Evolutionary conservation across 805 yeast species (phyloP), one percentile per base, ranked within the genome.

Genomic region (Helenozyma rhizophorensis): DNA sequence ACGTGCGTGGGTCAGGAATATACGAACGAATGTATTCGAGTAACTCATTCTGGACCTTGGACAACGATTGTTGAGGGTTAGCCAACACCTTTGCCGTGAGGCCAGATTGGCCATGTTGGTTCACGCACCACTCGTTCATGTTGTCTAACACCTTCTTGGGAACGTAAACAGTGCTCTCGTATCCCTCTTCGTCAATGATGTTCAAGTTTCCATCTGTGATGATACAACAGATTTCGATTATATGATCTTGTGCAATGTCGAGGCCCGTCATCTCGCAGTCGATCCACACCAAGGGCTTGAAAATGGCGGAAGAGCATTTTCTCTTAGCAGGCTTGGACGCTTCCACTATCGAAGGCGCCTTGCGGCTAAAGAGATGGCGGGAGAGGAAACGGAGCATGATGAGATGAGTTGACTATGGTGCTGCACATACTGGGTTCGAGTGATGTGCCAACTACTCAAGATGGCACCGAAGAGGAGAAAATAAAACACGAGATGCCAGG

Each of bases 251-350:
- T n/a, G 70, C 68, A n/a, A 80, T 78, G 47, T 90, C 83, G 24
- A 93, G 63, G 0, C 99, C 99, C 0, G 99, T 93, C 98, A 93
- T 93, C 56, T 93, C 98, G 60, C 97, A 93, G 61, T 93, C 98
- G 12, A 93, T 72, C 98, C 98, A 93, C 4, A 93, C 94, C 13
- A 90, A 67, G 2, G 70, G 70, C 34, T 56, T 53, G 38, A 25
- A 34, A 18, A 41, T 47, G 7, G 28, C 29, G 17, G 37, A 21
- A 23, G 37, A 34, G 27, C 28, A 30, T 23, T 35, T 39, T 11
- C 44, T 30, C 23, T 36, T 39, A 12, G 30, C 23, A 28, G 42
- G 35, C 15, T 24, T 24, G 17, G 33, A 32, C 1, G 45, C 37
- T 29, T 34, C 45, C 14, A 36, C 29, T 9, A 34, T 18, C n/a